These are phyloP conservation scores for Magnusiomyces clavatus DNA, from an alignment of 1,139 yeast genomes.

Conservation along the genomic window DNA sequence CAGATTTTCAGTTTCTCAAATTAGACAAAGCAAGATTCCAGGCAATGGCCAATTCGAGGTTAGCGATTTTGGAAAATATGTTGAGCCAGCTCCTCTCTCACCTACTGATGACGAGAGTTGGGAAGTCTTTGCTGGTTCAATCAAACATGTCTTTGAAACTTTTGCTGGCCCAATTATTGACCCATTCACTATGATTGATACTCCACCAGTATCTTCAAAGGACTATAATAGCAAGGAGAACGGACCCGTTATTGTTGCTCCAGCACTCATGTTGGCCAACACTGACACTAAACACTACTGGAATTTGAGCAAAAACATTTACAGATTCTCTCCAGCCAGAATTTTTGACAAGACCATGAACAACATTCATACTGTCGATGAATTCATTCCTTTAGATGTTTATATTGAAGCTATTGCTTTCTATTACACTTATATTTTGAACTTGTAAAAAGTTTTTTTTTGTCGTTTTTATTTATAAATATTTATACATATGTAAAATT, in stretches of 20 bases:
- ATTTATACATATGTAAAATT: neutral
- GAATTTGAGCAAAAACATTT: constrained; percentile 61
- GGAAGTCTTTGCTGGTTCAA: constrained; percentile 49
- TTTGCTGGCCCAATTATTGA: constrained; percentile 16
- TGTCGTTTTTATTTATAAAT: neutral
- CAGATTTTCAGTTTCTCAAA: too few species aligned
- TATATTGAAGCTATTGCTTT: constrained; percentile 54
- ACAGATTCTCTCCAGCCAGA: constrained; percentile 47
- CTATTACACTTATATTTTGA: constrained; percentile 45
- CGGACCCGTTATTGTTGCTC: constrained; percentile 42
- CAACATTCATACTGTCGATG: constrained; percentile 51
- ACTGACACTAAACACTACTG: constrained; percentile 81
- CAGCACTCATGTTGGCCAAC: constrained; percentile 67
- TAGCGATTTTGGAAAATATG: constrained; percentile 21
- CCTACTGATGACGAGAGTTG: constrained; percentile 44
- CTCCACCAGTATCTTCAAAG: constrained; percentile 25
- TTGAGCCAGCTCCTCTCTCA: constrained; percentile 55
- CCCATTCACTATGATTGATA: constrained; percentile 28
- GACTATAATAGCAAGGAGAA: neutral
- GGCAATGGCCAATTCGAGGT: constrained; percentile 28
- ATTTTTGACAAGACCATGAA: constrained; percentile 1
- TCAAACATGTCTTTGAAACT: constrained; percentile 21
- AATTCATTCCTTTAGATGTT: constrained; percentile 42
- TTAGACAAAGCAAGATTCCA: constrained; percentile 5
- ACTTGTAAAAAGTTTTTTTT: constrained; percentile 13